A percentile compares a stretch with the other conserved stretches of the same genome.
Evolutionary conservation across 768 basidiomycete species (phyloP).

Genomic region (Naganishia vishniacii): DNA sequence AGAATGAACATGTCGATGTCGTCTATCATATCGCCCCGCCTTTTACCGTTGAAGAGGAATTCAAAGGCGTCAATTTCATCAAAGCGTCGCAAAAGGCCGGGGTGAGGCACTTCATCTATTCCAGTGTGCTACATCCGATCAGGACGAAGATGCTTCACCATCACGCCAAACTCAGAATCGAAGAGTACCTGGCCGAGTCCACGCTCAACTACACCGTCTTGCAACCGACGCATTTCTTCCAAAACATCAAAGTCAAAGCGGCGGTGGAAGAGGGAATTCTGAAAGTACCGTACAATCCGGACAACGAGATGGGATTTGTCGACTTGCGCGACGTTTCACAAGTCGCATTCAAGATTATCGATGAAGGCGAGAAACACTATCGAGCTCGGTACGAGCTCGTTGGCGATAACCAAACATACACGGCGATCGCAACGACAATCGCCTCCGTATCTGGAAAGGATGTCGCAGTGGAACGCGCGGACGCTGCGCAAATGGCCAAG

Average conservation of each 20-base stretch:
- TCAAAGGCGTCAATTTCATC: constrained; percentile 15
- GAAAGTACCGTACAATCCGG: constrained; percentile 36
- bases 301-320: constrained; percentile 47
- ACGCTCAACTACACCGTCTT: constrained; percentile 17
- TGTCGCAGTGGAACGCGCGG: constrained; percentile 32
- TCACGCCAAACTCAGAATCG: constrained; percentile 21
- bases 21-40: constrained; percentile 14
- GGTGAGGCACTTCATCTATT: constrained; percentile 10
- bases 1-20: constrained; percentile 18
- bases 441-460: constrained; percentile 29
- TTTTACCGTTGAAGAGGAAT: background rate
- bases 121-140: constrained; percentile 36
- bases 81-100: constrained; percentile 2
- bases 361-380: constrained; percentile 42
- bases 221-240: constrained; percentile 49
- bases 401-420: constrained; percentile 44
- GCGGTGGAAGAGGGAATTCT: constrained; percentile 35
- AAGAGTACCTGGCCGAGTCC: constrained; percentile 9
- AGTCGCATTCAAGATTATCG: constrained; percentile 41
- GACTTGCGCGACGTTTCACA: constrained; percentile 47
- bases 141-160: constrained; percentile 45
- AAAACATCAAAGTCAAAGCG: constrained; percentile 36
- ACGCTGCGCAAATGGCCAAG: constrained; percentile 31
- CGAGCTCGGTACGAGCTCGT: constrained; percentile 49
- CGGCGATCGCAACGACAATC: constrained; percentile 39